These are phyloP conservation scores for Tulasnella sp. DNA, from an alignment of 768 basidiomycete species.

Conservation along the genomic window DNA sequence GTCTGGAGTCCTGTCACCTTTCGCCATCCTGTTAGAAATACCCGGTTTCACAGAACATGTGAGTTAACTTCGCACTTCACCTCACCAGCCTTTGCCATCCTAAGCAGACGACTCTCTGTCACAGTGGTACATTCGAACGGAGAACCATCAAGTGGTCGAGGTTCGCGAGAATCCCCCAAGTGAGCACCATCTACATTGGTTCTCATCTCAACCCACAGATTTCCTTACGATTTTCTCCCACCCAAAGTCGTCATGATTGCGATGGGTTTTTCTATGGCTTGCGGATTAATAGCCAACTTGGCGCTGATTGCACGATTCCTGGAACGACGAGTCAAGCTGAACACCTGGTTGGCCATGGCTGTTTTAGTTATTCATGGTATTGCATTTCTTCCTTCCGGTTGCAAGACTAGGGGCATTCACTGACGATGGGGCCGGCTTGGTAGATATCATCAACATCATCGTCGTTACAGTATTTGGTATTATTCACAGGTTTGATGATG, in stretches of 20 bases:
- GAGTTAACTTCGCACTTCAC: constrained; percentile 34
- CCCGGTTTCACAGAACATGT: constrained; percentile 73
- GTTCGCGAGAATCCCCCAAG: constrained; percentile 49
- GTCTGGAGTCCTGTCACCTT: constrained; percentile 38
- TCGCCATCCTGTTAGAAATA: constrained; percentile 74
- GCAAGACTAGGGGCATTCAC: too few species aligned
- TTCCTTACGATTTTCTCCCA: background rate
- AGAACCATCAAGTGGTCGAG: constrained; percentile 47
- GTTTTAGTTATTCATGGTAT: constrained; percentile 73
- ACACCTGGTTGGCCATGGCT: constrained; percentile 61
- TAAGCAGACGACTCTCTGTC: background rate
- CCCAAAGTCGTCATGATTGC: constrained; percentile 54
- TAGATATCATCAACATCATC: constrained; percentile 67
- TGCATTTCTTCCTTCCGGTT: too few species aligned
- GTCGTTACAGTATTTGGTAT: constrained; percentile 61
- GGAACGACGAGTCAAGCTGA: constrained; percentile 58
- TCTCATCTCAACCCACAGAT: background rate
- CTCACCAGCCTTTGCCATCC: background rate
- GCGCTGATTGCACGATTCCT: constrained; percentile 68
- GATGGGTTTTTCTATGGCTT: constrained; percentile 62
- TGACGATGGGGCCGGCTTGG: too few species aligned
- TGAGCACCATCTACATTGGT: too few species aligned
- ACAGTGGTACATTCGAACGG: constrained; percentile 49
- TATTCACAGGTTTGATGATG: constrained; percentile 56
- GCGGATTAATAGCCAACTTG: constrained; percentile 63